phyloP scores from a whole-genome alignment of 495 filamentous ascomycete genomes.

The Friedmanniomyces simplex region DNA sequence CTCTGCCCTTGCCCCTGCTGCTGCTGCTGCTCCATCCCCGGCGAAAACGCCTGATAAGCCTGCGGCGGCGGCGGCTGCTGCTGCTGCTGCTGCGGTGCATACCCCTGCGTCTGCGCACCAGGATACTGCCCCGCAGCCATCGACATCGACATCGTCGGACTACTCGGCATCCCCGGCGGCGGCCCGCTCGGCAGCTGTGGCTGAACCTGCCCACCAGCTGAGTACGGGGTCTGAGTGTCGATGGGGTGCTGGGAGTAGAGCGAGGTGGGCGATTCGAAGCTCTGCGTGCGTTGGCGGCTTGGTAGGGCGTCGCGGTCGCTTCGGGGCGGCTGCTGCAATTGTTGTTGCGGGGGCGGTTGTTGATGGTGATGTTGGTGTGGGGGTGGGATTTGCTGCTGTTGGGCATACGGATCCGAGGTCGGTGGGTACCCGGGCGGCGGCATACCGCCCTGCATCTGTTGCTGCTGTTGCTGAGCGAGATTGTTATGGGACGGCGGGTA shows the following conservation, averaged over 20 bases:
- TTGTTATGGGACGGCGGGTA: slow-evolving; percentile 14
- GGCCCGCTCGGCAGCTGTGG: slow-evolving; percentile 11
- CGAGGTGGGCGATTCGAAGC: slow-evolving; percentile 14
- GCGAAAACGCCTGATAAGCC: slow-evolving; percentile 19
- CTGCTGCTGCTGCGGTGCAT: slow-evolving; percentile 5
- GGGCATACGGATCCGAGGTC: not conserved
- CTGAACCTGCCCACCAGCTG: slow-evolving; percentile 1
- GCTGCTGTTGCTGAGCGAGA: slow-evolving; percentile 9
- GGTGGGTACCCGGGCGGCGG: not conserved
- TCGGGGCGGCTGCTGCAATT: not conserved
- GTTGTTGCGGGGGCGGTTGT: not conserved
- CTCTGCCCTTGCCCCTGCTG: slow-evolving; percentile 9
- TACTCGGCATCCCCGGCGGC: slow-evolving; percentile 9
- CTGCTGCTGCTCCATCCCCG: slow-evolving; percentile 2
- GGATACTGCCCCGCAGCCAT: not conserved
- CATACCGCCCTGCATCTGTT: not conserved
- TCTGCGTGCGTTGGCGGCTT: slow-evolving; percentile 9
- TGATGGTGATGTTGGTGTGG: slow-evolving; percentile 6
- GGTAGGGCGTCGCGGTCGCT: slow-evolving; percentile 12
- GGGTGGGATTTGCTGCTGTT: not conserved
- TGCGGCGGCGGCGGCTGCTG: slow-evolving; percentile 11
- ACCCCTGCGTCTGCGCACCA: too few species aligned
- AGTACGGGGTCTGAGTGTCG: not conserved
- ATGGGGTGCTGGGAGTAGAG: slow-evolving; percentile 10
- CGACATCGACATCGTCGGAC: not conserved